Conservation (phyloP, 495 filamentous ascomycete genomes). For the Trichoderma asperelloides region DNA sequence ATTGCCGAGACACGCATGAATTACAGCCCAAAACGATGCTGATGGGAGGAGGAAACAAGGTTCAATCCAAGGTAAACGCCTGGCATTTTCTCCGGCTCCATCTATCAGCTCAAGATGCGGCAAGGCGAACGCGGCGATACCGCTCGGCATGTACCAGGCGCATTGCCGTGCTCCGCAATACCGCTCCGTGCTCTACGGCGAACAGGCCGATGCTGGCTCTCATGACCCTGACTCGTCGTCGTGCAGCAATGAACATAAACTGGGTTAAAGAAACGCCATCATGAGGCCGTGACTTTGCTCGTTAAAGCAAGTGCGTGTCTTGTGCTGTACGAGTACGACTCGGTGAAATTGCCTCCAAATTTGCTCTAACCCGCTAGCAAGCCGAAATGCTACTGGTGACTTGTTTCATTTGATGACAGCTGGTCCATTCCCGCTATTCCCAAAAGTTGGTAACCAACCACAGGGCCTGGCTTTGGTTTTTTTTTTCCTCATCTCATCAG, state of each 20-base stretch:
- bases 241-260: not conserved
- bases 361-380: not conserved
- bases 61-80: not conserved
- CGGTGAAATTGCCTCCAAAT: not conserved
- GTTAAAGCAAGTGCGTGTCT: not conserved
- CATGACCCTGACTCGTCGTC: not conserved
- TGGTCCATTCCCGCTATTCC: not conserved
- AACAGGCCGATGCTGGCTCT: not conserved
- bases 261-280: not conserved
- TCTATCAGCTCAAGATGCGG: slow-evolving; percentile 8
- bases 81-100: slow-evolving; percentile 2
- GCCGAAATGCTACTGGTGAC: not conserved
- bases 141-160: not conserved
- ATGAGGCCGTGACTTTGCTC: not conserved
- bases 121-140: slow-evolving; percentile 6
- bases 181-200: not conserved
- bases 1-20: not conserved
- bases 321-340: not conserved
- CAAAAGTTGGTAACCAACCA: slow-evolving; percentile 6
- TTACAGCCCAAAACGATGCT: not conserved
- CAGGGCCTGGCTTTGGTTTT: not conserved
- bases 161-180: not conserved
- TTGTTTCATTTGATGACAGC: slow-evolving; percentile 4
- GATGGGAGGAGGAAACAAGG: not conserved
- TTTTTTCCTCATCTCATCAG: not conserved